Evolutionary conservation across 106 monocot genomes (phyloP).

Genomic region (Vanilla planifolia): DNA sequence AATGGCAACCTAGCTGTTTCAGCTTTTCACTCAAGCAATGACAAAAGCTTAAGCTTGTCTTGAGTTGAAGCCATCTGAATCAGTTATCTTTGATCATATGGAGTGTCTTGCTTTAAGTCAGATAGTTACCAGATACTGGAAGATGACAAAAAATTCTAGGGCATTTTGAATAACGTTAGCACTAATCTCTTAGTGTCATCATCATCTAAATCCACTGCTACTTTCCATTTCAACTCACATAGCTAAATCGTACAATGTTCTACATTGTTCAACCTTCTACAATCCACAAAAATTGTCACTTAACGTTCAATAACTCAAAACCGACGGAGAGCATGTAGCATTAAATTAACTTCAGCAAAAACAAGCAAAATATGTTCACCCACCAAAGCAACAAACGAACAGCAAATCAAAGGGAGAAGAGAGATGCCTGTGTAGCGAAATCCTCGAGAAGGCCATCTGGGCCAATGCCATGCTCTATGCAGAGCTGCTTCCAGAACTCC

Average conservation of each 20-base stretch:
- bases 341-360: neutral
- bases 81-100: too few species aligned
- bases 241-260: neutral
- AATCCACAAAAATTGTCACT: neutral
- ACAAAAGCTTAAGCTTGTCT: too few species aligned
- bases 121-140: too few species aligned
- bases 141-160: too few species aligned
- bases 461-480: conserved; percentile 99
- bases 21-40: too few species aligned
- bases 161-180: too few species aligned
- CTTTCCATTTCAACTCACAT: neutral
- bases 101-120: too few species aligned
- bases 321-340: neutral
- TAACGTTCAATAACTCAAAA: neutral
- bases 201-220: too few species aligned
- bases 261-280: neutral
- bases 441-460: conserved; percentile 99
- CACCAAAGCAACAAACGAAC: neutral
- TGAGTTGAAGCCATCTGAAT: too few species aligned
- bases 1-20: too few species aligned
- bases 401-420: neutral
- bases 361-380: neutral
- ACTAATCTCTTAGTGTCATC: too few species aligned
- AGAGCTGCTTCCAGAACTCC: conserved; percentile 99
- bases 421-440: conserved; percentile 74